Evolutionary conservation across 371 early-diverging fungal genomes (phyloP).

Genomic region (Lichtheimia ornata): DNA sequence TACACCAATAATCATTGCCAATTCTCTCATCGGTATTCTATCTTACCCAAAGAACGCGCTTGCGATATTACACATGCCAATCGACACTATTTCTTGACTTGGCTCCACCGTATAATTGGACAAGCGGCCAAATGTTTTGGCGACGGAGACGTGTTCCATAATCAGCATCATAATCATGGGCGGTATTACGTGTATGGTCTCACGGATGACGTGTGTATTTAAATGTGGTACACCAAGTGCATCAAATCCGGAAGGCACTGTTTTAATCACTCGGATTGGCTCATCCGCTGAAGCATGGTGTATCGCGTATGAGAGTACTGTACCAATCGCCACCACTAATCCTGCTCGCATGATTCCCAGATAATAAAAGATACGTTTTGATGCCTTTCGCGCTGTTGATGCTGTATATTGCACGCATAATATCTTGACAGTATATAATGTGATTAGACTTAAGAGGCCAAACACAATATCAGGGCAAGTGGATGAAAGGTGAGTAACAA

Average conservation of each 20-base stretch:
- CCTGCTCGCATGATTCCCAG: slow-evolving; percentile 51
- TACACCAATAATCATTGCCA: neutral
- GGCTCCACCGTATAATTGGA: slow-evolving; percentile 53
- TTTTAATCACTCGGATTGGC: slow-evolving; percentile 57
- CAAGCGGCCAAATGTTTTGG: slow-evolving; percentile 77
- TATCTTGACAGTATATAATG: slow-evolving; percentile 39
- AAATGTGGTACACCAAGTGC: slow-evolving; percentile 54
- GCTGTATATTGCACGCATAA: slow-evolving; percentile 13
- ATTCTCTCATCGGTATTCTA: neutral
- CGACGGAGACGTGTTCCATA: slow-evolving; percentile 82
- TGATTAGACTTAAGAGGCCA: slow-evolving; percentile 43
- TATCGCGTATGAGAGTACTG: slow-evolving; percentile 39
- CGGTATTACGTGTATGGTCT: slow-evolving; percentile 48
- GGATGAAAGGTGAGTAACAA: slow-evolving; percentile 33
- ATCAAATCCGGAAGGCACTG: slow-evolving; percentile 71
- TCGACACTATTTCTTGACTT: slow-evolving; percentile 83
- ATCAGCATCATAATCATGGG: slow-evolving; percentile 71
- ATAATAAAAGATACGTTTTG: slow-evolving; percentile 37
- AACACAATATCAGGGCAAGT: slow-evolving; percentile 51
- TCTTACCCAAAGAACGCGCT: slow-evolving; percentile 76
- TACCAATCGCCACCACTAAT: slow-evolving; percentile 43
- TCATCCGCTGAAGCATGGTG: slow-evolving; percentile 19
- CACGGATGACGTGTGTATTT: slow-evolving; percentile 33
- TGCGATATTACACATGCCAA: slow-evolving; percentile 79
- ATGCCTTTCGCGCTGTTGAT: neutral